These are phyloP conservation scores for Lachnellula hyalina DNA, from an alignment of 2,329 filamentous ascomycete genomes.

Conservation along the genomic window DNA sequence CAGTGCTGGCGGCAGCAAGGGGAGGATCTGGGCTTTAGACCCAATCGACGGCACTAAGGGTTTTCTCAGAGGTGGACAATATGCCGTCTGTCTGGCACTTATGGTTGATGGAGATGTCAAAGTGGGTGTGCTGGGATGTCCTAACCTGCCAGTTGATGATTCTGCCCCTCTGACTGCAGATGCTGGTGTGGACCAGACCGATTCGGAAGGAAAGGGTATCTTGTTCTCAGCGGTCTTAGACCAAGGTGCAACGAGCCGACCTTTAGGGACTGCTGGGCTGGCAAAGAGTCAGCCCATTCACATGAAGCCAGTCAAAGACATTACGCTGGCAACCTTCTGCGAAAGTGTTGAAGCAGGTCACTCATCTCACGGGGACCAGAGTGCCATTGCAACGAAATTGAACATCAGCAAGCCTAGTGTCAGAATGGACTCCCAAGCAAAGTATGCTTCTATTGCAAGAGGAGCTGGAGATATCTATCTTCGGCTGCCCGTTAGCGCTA, in stretches of 20 bases:
- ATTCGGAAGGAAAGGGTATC: slow-evolving; percentile 73
- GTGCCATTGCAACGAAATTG: slow-evolving; percentile 73
- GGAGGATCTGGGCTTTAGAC: slow-evolving; percentile 92
- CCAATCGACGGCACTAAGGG: slow-evolving; percentile 98
- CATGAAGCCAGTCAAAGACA: slow-evolving; percentile 72
- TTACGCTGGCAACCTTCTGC: slow-evolving; percentile 83
- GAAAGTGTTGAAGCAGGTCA: slow-evolving; percentile 94
- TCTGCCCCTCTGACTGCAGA: slow-evolving; percentile 62
- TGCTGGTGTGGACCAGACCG: slow-evolving; percentile 68
- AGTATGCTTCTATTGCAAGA: slow-evolving; percentile 91
- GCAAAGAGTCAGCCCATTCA: slow-evolving; percentile 57
- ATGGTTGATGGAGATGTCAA: slow-evolving; percentile 92
- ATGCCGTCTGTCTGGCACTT: slow-evolving; percentile 88
- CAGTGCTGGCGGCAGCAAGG: slow-evolving; percentile 64
- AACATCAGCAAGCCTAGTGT: slow-evolving; percentile 88
- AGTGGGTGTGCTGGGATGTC: slow-evolving; percentile 90
- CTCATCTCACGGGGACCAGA: slow-evolving; percentile 83
- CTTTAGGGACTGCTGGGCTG: slow-evolving; percentile 56
- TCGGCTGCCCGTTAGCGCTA: slow-evolving; percentile 74
- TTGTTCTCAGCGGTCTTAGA: slow-evolving; percentile 80
- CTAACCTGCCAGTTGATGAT: slow-evolving; percentile 89
- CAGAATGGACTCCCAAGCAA: slow-evolving; percentile 95
- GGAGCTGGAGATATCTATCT: slow-evolving; percentile 95
- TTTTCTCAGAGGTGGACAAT: slow-evolving; percentile 92
- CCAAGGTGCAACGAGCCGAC: slow-evolving; percentile 73